Evolutionary conservation across 495 filamentous ascomycete species (phyloP).

Genomic region (Hyaloscypha variabilis): DNA sequence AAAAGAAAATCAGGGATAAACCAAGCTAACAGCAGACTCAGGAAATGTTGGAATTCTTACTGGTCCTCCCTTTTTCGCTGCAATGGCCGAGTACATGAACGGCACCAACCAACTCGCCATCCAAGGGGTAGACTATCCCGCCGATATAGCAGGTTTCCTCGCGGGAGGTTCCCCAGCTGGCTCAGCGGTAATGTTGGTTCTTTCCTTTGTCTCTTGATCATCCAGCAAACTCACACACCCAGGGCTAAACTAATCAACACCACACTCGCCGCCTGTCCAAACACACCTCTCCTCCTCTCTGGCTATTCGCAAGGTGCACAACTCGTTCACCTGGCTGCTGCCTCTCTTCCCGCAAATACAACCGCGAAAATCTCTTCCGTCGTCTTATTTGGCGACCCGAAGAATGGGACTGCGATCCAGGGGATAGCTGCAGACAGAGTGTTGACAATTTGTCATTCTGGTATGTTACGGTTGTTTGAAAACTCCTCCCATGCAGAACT

Average conservation of each 20-base stretch:
- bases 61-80: constrained; percentile 28
- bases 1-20: too few species aligned
- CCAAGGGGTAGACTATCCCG: constrained; percentile 58
- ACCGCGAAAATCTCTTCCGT: constrained; percentile 53
- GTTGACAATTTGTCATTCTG: constrained; percentile 51
- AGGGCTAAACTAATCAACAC: constrained; percentile 28
- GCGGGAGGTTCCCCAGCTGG: constrained; percentile 33
- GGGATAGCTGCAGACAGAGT: constrained; percentile 48
- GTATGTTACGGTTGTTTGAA: not conserved
- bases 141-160: constrained; percentile 47
- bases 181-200: constrained; percentile 4
- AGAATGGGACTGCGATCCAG: constrained; percentile 51
- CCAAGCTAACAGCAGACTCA: not conserved
- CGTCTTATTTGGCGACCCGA: constrained; percentile 60
- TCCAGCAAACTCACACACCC: not conserved
- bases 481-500: not conserved
- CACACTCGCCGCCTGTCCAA: constrained; percentile 27
- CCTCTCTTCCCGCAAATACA: constrained; percentile 41
- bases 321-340: constrained; percentile 51
- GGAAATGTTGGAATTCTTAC: constrained; percentile 31
- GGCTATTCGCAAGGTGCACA: constrained; percentile 58
- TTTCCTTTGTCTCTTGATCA: not conserved
- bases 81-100: constrained; percentile 23
- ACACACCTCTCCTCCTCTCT: constrained; percentile 19
- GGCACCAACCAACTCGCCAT: constrained; percentile 44